Base-by-base conservation (phyloP, 1,284 basidiomycete species). In the Ustilago loliicola region DNA sequence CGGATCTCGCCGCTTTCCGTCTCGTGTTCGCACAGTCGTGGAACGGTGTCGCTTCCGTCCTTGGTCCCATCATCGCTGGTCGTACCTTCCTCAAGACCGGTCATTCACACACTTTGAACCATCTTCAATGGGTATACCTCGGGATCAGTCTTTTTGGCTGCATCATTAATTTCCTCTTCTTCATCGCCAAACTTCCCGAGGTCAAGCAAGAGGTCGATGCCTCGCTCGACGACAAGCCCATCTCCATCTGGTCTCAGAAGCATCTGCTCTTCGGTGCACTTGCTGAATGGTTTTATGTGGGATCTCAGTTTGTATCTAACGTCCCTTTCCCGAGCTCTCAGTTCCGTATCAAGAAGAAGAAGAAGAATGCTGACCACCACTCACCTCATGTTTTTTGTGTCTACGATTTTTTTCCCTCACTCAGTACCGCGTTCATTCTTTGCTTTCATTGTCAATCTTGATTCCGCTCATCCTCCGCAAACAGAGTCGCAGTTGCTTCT, bases 11-110 rank as follows among this genome's bases (percentile, higher is more conserved):
- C 56, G 91, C 92, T 10, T 91, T 92, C 83, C 90, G 93, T 51
- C 89, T 94, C 40, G 93, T 93, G 83, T 92, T 94, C 83, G 92
- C 91, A 60, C 93, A 94, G 87, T 91, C 92, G 1, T 93, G 93
- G 88, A 92, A 94, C 85, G 92, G 93, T 53, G 88, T 94, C 42
- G 93, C 92, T 0, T 91, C 91, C 0, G 93, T 94, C 81, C 89
- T 91, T 25, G 93, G 93, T 0, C 93, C 93, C 29, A 89, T 94
- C 78, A 94, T 94, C 80, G 93, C 92, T 25, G 91, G 91, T 19
- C 87, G 88, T 50, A 93, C 91, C 88, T 94, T 94, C 88, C 93
- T 93, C 88, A 88, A 87, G 7, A 92, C 90, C 2, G 89, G 87
- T 61, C 91, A 93, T 83, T 89, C 89, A 5, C 89, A 87, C 51